Evolutionary conservation across 306 rosid genomes (phyloP), one percentile per base, ranked within the genome.

Genomic region (Sechiopsis laciniata): DNA sequence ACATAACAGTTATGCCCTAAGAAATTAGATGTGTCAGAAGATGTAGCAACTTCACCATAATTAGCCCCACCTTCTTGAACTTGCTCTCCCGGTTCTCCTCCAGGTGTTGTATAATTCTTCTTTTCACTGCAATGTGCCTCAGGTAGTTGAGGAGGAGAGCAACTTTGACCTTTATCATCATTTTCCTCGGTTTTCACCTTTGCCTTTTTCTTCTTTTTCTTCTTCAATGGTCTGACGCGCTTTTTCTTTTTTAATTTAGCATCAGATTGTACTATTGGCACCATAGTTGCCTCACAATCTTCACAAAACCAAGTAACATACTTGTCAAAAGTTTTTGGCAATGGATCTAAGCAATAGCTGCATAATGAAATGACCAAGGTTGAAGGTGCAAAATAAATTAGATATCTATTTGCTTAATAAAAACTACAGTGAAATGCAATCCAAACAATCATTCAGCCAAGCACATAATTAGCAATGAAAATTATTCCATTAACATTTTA

Each of bases 231-330:
- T 58, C 37, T 55, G 48, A 53, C 13, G 5, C 50, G 24, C 51
- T 71, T 56, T 74, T 58, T 59, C 72, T 9, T 71, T 15, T 59
- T 13, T 56, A 75, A 73, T 21, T 62, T 52, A 54, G 65, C 63
- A 65, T 74, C n/a, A 61, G 37, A 26, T 2, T 78, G 64, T 62
- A 37, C 8, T 26, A 5, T 3, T 59, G 55, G 77, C 57, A 9
- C 8, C 24, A 57, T 71, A 61, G 56, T 55, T 71, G 77, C 67
- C 80, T 80, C 82, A 58, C 98, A 93, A 50, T 88, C 90, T 78
- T 80, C 91, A 83, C 98, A 93, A 76, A 73, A 78, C 98, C 97
- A 93, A 53, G 76, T 71, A 76, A 81, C 80, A n/a, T 78, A 71
- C 45, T 81, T 84, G 50, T 26, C 29, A 26, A 78, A 53, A 70